These are phyloP conservation scores for Hypoxylon sp. DNA, from an alignment of 2,329 filamentous ascomycete species.

Conservation along the genomic window DNA sequence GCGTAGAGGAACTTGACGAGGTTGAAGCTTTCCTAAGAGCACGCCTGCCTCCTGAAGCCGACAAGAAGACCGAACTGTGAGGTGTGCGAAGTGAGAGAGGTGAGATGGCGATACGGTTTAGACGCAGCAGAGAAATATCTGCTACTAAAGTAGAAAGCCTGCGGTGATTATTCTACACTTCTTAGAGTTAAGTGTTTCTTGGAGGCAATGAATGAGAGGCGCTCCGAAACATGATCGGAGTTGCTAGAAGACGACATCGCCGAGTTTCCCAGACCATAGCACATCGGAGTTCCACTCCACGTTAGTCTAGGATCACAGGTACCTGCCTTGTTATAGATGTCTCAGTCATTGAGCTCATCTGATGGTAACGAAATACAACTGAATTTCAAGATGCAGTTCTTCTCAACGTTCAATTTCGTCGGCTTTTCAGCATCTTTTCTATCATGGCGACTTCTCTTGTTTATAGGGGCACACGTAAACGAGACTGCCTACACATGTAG, in stretches of 20 bases:
- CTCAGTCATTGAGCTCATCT: conserved; percentile 25
- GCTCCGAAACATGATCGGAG: conserved; percentile 5
- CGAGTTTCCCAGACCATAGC: conserved; percentile 7
- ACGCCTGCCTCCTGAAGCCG: conserved; percentile 59
- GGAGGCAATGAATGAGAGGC: neutral
- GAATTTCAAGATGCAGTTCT: neutral
- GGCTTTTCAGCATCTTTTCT: neutral
- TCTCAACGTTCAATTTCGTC: neutral
- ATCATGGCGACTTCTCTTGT: neutral
- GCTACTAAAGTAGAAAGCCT: conserved; percentile 3
- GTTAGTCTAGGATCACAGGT: too few relatives aligned
- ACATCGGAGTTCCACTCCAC: conserved; percentile 1
- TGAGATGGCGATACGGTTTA: neutral
- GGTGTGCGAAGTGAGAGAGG: neutral
- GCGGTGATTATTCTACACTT: neutral
- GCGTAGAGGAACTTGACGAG: conserved; percentile 83
- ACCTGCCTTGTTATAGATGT: conserved; percentile 9
- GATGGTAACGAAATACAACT: conserved; percentile 8
- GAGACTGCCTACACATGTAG: neutral
- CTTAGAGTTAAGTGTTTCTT: neutral
- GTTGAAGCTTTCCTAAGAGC: conserved; percentile 71
- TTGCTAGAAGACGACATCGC: conserved; percentile 1
- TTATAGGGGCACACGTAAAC: neutral
- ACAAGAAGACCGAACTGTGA: conserved; percentile 56
- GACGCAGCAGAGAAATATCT: neutral